Percentiles rank a stretch among this genome's conserved stretches.
These are phyloP conservation scores for Pythium scleroteichum DNA, from an alignment of 352 stramenopile genomes.

Conservation along the genomic window DNA sequence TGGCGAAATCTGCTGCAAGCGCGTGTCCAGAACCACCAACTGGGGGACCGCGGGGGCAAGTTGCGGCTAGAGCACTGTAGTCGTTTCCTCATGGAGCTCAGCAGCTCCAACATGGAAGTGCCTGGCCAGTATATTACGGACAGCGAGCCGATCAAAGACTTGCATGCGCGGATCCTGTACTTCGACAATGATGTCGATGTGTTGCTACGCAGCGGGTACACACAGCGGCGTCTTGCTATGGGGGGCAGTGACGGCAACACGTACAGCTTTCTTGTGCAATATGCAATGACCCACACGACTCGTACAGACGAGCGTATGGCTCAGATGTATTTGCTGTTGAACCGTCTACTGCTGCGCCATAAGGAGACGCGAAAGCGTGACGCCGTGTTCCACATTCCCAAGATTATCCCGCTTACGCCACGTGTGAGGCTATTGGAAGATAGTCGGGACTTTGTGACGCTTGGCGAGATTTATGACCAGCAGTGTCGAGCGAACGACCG, in stretches of 20 bases:
- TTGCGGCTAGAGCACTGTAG: conserved; percentile 88
- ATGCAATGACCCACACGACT: conserved; percentile 92
- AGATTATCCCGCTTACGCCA: conserved; percentile 92
- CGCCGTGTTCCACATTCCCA: conserved; percentile 88
- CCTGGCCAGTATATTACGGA: conserved; percentile 92
- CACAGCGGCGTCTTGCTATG: conserved; percentile 89
- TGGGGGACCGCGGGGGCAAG: conserved; percentile 23
- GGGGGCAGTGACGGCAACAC: conserved; percentile 86
- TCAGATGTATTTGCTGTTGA: conserved; percentile 92
- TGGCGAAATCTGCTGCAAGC: conserved; percentile 91
- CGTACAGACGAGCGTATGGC: conserved; percentile 94
- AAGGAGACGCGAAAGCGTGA: conserved; percentile 89
- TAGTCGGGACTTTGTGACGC: conserved; percentile 78
- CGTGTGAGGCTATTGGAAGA: conserved; percentile 88
- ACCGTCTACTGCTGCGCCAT: conserved; percentile 81
- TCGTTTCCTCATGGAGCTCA: conserved; percentile 87
- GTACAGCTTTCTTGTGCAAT: conserved; percentile 93
- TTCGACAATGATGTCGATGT: conserved; percentile 89
- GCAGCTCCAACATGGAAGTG: conserved; percentile 88
- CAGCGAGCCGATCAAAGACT: conserved; percentile 90
- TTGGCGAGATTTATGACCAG: conserved; percentile 87
- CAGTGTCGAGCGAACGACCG: conserved; percentile 68
- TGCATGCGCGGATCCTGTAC: conserved; percentile 89
- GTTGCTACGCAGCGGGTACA: conserved; percentile 86
- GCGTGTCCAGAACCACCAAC: conserved; percentile 72